A percentile compares a stretch with the other conserved stretches of the same genome.
Conservation (phyloP, 768 basidiomycete genomes). For the Mycena olivaceomarginata region DNA sequence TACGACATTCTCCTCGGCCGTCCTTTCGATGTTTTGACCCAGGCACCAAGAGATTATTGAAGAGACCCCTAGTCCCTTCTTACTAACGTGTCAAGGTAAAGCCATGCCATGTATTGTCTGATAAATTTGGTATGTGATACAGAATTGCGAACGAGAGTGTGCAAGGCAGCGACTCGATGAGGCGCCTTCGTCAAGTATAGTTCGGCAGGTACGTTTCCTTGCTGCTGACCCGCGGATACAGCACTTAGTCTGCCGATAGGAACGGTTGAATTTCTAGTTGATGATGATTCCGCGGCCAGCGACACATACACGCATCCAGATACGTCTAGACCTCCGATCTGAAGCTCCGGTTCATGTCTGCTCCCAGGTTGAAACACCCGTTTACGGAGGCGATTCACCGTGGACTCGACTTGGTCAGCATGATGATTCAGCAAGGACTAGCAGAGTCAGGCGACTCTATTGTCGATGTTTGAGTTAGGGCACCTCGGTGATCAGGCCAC, state of each 20-base stretch:
- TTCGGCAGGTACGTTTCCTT: constrained; percentile 68
- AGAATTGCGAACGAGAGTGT: constrained; percentile 71
- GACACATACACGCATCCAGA: constrained; percentile 79
- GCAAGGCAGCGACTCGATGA: constrained; percentile 69
- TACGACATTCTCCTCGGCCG: no score
- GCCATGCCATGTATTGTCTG: no score
- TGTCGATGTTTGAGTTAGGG: no score
- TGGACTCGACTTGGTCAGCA: constrained; percentile 75
- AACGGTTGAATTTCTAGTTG: constrained; percentile 81
- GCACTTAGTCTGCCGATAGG: constrained; percentile 57
- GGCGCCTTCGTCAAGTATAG: constrained; percentile 71
- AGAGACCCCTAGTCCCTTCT: no score
- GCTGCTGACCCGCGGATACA: not conserved
- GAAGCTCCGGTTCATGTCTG: constrained; percentile 3
- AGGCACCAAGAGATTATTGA: no score
- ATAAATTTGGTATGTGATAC: constrained; percentile 28
- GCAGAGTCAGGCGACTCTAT: constrained; percentile 52
- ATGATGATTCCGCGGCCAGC: constrained; percentile 68
- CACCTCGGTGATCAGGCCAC: no score
- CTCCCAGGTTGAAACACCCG: constrained; percentile 77
- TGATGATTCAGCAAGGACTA: constrained; percentile 79
- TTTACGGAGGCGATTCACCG: constrained; percentile 75
- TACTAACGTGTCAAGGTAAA: no score
- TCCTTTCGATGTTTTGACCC: no score
- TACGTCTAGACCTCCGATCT: constrained; percentile 32